Evolutionary conservation across 2,329 filamentous ascomycete species (phyloP).

Genomic region (Penicillium sp.): DNA sequence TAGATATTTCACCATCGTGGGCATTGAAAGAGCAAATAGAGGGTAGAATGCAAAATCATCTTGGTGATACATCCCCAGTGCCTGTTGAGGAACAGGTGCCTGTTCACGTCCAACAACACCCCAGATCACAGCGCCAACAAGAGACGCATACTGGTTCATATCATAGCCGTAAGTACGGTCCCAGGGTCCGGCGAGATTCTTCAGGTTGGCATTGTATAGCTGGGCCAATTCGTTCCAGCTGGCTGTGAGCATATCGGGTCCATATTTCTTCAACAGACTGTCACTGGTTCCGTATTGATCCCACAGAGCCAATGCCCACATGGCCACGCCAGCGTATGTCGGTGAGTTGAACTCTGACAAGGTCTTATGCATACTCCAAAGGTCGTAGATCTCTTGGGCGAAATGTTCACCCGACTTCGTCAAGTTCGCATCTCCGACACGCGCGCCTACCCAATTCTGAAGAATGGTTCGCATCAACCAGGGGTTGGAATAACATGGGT

Average conservation of each 20-base stretch:
- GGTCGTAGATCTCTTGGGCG: constrained; percentile 56
- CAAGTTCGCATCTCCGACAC: constrained; percentile 59
- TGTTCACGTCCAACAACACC: constrained; percentile 40
- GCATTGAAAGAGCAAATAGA: constrained; percentile 51
- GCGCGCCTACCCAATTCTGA: constrained; percentile 60
- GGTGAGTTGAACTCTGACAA: constrained; percentile 65
- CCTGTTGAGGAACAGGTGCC: constrained; percentile 33
- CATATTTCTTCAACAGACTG: constrained; percentile 57
- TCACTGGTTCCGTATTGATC: constrained; percentile 59
- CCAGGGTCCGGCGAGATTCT: constrained; percentile 66
- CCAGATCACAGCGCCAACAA: constrained; percentile 63
- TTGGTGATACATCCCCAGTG: constrained; percentile 59
- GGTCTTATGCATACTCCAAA: constrained; percentile 59
- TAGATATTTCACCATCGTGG: constrained; percentile 32
- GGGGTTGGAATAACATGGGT: constrained; percentile 63
- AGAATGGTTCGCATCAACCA: constrained; percentile 65
- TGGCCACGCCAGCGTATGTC: constrained; percentile 64
- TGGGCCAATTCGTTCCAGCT: constrained; percentile 56
- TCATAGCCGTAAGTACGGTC: constrained; percentile 65
- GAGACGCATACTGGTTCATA: constrained; percentile 62
- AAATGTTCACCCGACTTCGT: constrained; percentile 58
- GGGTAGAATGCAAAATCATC: constrained; percentile 62
- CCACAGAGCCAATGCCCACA: constrained; percentile 61
- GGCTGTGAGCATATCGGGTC: constrained; percentile 52
- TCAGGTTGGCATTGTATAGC: constrained; percentile 61